Conservation (phyloP, 768 basidiomycete genomes). For the Amanita pallidorosea region DNA sequence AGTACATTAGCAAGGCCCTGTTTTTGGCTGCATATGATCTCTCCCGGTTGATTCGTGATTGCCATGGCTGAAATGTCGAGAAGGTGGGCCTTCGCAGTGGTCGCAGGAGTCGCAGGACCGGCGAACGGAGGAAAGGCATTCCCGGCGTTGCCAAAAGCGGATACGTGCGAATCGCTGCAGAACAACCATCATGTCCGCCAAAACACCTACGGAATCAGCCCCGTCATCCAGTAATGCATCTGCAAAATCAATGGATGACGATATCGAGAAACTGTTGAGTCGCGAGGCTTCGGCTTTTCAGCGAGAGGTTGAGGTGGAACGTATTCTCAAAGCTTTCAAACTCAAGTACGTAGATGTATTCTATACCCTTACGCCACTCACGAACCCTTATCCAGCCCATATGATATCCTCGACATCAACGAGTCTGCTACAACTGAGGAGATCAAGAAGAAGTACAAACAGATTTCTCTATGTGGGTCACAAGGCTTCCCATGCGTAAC, state of each 20-base stretch:
- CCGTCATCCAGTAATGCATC: slow-evolving; percentile 3
- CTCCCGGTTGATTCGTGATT: slow-evolving; percentile 8
- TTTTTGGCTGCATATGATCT: slow-evolving; percentile 48
- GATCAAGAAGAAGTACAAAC: slow-evolving; percentile 82
- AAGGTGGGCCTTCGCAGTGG: neutral
- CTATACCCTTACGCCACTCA: neutral
- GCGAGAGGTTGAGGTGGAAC: slow-evolving; percentile 80
- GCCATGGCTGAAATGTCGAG: neutral
- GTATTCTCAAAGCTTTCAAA: slow-evolving; percentile 91
- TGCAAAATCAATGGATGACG: slow-evolving; percentile 26
- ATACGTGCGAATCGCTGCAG: neutral
- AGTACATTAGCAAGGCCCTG: slow-evolving; percentile 74
- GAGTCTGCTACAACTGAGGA: slow-evolving; percentile 64
- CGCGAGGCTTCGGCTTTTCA: slow-evolving; percentile 80
- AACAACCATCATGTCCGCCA: neutral
- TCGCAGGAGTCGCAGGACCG: neutral
- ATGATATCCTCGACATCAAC: slow-evolving; percentile 83
- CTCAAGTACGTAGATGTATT: slow-evolving; percentile 58
- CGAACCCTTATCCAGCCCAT: slow-evolving; percentile 48
- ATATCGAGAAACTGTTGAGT: slow-evolving; percentile 72
- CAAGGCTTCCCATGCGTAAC: neutral
- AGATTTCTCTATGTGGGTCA: slow-evolving; percentile 71
- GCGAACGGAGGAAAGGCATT: neutral
- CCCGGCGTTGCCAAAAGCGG: neutral
- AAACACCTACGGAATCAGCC: slow-evolving; percentile 9